Base-by-base conservation (phyloP, 2,329 filamentous ascomycete genomes). In the Fusarium nematophilum region DNA sequence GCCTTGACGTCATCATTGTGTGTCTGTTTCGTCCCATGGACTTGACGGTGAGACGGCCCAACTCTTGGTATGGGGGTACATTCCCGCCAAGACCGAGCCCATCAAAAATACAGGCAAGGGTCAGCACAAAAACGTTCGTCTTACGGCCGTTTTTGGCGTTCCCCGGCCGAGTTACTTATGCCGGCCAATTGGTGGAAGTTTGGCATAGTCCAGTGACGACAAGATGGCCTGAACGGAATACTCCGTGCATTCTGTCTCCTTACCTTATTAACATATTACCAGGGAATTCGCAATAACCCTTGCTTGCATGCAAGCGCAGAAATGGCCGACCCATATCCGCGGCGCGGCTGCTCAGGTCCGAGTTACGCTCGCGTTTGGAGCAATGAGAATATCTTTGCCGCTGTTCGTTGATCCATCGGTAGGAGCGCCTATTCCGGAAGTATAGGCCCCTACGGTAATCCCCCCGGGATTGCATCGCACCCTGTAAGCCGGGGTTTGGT, bases 1-100 rank as follows among this genome's bases (percentile, higher is more conserved):
- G 52, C 65, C 46, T 67, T 68, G 57, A 68, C 65, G 62, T 67
- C 65, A 67, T 68, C 36, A 11, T 11, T 18, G 15, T 37, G 17
- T 31, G 26, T 36, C 25, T n/a, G n/a, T 38, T 48, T 23, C 7
- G 34, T 17, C 26, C 17, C 26, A 21, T 9, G 27, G 25, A 26
- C n/a, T n/a, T n/a, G n/a, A n/a, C n/a, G 13, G n/a, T 34, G 23
- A 8, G 14, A 25, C 17, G 34, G 45, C 17, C 18, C 10, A 23
- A 10, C 36, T 45, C 9, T 21, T 30, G 21, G 27, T 25, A 31
- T 31, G 17, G 14, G 44, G 21, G 34, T 23, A 30, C 44, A 30
- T 48, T 21, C n/a, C 15, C n/a, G 45, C 26, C 45, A 49, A 33
- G 36, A 37, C 36, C 14, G 15, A 26, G 17, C 26, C 17, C 36